A percentile compares a stretch with the other conserved stretches of the same genome.
Evolutionary conservation across 1,284 basidiomycete genomes (phyloP).

Genomic region (Ceratobasidium sp.): DNA sequence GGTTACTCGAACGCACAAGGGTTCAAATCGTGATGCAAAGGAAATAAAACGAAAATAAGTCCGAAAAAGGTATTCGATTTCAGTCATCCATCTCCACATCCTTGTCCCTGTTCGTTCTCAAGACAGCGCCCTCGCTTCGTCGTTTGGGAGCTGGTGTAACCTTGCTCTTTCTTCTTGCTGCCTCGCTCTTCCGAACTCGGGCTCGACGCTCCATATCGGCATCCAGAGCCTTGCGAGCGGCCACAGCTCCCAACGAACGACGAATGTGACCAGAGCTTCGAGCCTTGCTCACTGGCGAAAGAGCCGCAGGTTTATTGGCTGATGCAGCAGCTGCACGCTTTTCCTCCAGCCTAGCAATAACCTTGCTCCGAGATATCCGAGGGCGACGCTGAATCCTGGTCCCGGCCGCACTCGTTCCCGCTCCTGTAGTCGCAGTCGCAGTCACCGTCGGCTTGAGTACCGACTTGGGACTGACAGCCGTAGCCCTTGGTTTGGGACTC

Average conservation of each 20-base stretch:
- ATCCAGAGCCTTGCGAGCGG: slow-evolving; percentile 19
- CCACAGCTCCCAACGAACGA: slow-evolving; percentile 19
- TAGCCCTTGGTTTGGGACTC: no score
- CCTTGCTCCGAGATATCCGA: slow-evolving; percentile 76
- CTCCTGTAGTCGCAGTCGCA: background rate
- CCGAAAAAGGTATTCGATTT: background rate
- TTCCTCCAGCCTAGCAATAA: slow-evolving; percentile 76
- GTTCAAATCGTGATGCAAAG: background rate
- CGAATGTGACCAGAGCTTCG: slow-evolving; percentile 29
- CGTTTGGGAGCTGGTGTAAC: background rate
- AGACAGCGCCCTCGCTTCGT: slow-evolving; percentile 32
- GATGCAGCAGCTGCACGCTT: slow-evolving; percentile 60
- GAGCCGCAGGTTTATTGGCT: slow-evolving; percentile 1
- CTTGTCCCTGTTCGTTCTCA: background rate
- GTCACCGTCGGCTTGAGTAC: no score
- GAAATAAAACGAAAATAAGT: slow-evolving; percentile 5
- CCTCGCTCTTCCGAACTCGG: slow-evolving; percentile 34
- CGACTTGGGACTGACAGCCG: background rate
- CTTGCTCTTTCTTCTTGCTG: slow-evolving; percentile 25
- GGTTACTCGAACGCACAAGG: slow-evolving; percentile 17
- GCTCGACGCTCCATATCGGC: slow-evolving; percentile 29
- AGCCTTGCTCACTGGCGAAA: slow-evolving; percentile 30
- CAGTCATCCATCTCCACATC: slow-evolving; percentile 19
- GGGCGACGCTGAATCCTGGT: slow-evolving; percentile 61
- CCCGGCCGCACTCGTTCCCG: background rate